Evolutionary conservation across 2,329 filamentous ascomycete genomes (phyloP).

Genomic region (Talaromyces sp.): DNA sequence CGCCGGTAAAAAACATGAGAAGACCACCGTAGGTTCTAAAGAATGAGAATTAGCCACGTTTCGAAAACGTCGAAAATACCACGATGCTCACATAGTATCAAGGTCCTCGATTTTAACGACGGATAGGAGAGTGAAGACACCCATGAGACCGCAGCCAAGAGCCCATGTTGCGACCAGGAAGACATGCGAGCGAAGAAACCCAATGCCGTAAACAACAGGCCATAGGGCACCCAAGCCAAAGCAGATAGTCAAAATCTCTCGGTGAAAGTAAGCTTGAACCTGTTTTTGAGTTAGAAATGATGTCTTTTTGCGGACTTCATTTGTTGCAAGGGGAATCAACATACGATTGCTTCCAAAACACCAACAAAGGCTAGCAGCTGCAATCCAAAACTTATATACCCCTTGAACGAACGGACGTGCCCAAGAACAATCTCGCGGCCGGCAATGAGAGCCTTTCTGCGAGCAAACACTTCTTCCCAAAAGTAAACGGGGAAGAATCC

Average conservation of each 20-base stretch:
- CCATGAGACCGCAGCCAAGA: constrained; percentile 78
- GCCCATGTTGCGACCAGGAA: constrained; percentile 72
- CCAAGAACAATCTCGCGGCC: constrained; percentile 71
- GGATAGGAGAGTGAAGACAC: constrained; percentile 83
- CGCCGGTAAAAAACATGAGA: constrained; percentile 75
- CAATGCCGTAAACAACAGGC: constrained; percentile 72
- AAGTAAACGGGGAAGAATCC: constrained; percentile 90
- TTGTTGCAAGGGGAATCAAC: constrained; percentile 28
- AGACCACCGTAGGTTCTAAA: constrained; percentile 74
- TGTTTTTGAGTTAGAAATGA: constrained; percentile 37
- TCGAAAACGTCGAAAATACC: not conserved
- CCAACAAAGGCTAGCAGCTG: constrained; percentile 70
- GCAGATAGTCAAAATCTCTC: constrained; percentile 80
- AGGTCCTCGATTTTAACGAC: constrained; percentile 83
- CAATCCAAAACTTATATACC: constrained; percentile 61
- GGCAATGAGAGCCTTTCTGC: constrained; percentile 67
- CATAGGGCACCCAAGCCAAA: constrained; percentile 78
- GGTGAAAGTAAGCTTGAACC: constrained; percentile 90
- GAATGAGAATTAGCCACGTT: constrained; percentile 9
- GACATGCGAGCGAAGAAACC: constrained; percentile 70
- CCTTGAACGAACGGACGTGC: constrained; percentile 64
- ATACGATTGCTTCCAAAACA: constrained; percentile 76
- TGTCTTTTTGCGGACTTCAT: not conserved
- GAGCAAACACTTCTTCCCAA: constrained; percentile 92
- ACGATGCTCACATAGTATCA: constrained; percentile 66